A percentile compares a stretch with the other conserved stretches of the same genome.
These are phyloP conservation scores for Parietaria judaica DNA, from an alignment of 306 rosid genomes.

Conservation along the genomic window DNA sequence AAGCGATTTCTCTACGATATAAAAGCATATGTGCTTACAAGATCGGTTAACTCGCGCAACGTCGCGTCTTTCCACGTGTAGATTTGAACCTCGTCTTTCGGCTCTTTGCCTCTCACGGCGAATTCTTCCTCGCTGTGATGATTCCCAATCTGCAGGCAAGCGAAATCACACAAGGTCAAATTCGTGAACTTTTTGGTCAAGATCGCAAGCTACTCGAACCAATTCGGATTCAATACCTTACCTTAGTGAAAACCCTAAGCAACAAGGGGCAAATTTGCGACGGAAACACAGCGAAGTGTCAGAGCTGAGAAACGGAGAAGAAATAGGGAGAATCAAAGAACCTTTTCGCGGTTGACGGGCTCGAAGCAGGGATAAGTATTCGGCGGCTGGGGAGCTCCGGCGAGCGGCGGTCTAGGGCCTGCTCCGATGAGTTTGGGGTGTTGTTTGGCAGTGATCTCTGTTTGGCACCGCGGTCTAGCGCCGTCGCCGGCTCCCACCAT, in stretches of 20 bases:
- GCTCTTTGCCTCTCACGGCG: constrained; percentile 87
- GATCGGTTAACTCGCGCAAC: constrained; percentile 84
- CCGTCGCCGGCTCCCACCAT: too few relatives aligned
- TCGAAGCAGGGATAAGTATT: constrained; percentile 31
- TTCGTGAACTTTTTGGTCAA: too few relatives aligned
- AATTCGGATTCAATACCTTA: constrained; percentile 4
- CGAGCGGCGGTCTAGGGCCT: constrained; percentile 26
- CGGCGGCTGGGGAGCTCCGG: constrained; percentile 32
- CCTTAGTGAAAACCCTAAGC: constrained; percentile 92
- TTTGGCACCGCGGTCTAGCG: too few relatives aligned
- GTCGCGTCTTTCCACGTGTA: constrained; percentile 98
- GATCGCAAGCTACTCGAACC: too few relatives aligned
- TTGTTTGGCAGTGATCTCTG: too few relatives aligned
- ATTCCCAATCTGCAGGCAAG: constrained; percentile 44
- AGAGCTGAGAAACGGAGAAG: not conserved
- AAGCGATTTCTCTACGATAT: not conserved
- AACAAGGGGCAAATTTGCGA: constrained; percentile 84
- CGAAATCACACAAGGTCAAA: too few relatives aligned
- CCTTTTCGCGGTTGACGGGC: constrained; percentile 48
- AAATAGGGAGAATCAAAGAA: not conserved
- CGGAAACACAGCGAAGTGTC: not conserved
- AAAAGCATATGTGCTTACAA: constrained; percentile 31
- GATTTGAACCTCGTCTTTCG: constrained; percentile 94
- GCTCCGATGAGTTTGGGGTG: constrained; percentile 21
- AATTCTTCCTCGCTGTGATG: constrained; percentile 76